Percentiles rank a stretch among this genome's conserved stretches.
phyloP scores from a whole-genome alignment of 2,329 filamentous ascomycete genomes.

The Cercospora brassicicola region DNA sequence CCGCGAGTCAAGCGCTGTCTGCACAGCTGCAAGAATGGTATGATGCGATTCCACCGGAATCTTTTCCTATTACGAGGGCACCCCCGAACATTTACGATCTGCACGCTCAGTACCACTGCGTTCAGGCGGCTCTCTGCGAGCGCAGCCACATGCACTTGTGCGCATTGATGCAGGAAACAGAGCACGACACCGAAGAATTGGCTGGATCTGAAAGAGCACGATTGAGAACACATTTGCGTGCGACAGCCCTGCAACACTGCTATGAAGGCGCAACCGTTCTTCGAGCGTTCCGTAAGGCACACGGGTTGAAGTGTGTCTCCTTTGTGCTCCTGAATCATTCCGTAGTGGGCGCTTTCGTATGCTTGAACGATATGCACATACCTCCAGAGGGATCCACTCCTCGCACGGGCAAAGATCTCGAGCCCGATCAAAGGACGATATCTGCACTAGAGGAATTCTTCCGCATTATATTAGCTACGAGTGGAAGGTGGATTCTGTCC shows the following conservation, averaged over 20 bases:
- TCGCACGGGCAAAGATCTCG: neutral
- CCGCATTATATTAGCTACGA: conserved; percentile 8
- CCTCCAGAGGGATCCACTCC: neutral
- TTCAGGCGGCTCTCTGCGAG: conserved; percentile 10
- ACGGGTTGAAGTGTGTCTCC: conserved; percentile 12
- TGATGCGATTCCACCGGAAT: neutral
- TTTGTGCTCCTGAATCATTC: conserved; percentile 15
- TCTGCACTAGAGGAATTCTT: conserved; percentile 13
- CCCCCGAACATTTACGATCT: conserved; percentile 9
- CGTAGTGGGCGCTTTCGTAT: conserved; percentile 9
- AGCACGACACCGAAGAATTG: neutral
- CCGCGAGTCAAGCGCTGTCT: neutral
- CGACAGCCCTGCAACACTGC: conserved; percentile 1
- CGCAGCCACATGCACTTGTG: conserved; percentile 6
- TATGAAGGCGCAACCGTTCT: conserved; percentile 9
- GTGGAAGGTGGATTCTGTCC: conserved; percentile 6
- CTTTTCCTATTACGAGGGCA: neutral
- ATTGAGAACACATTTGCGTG: conserved; percentile 1
- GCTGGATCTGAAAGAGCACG: neutral
- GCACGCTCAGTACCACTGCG: conserved; percentile 9
- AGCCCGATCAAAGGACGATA: conserved; percentile 1
- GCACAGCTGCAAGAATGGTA: neutral
- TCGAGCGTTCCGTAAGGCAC: conserved; percentile 8
- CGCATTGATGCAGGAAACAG: neutral
- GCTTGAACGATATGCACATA: conserved; percentile 7